phyloP scores from a whole-genome alignment of 2,329 filamentous ascomycete genomes.

The Aspergillus calidoustus region DNA sequence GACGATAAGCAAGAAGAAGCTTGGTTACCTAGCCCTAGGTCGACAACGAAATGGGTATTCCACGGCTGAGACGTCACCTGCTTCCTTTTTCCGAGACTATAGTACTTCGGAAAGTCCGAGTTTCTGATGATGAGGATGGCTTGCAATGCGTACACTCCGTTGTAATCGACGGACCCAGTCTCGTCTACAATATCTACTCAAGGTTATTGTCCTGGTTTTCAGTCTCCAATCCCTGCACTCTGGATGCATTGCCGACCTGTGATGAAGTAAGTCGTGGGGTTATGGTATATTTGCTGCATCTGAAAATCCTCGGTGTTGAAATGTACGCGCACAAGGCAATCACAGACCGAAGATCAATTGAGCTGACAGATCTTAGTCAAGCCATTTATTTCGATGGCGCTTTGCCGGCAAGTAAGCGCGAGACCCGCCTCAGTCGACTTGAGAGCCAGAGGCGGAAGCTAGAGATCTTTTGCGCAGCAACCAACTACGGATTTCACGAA shows the following conservation, averaged over 20 bases:
- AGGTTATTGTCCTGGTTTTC: slow-evolving; percentile 53
- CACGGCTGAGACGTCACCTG: slow-evolving; percentile 38
- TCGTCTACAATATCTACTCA: slow-evolving; percentile 74
- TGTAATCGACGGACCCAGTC: slow-evolving; percentile 76
- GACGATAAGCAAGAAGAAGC: not conserved
- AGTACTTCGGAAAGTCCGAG: slow-evolving; percentile 21
- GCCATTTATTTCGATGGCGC: slow-evolving; percentile 86
- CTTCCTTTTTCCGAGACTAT: slow-evolving; percentile 36
- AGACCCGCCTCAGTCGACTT: slow-evolving; percentile 65
- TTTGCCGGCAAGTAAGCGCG: slow-evolving; percentile 69
- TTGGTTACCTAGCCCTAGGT: not conserved
- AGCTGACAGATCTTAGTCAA: slow-evolving; percentile 50
- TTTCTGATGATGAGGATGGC: slow-evolving; percentile 12
- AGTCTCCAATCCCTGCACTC: slow-evolving; percentile 47
- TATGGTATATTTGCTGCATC: slow-evolving; percentile 65
- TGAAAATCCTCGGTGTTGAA: slow-evolving; percentile 60
- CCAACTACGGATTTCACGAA: slow-evolving; percentile 32
- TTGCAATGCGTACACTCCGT: slow-evolving; percentile 35
- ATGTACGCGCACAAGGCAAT: slow-evolving; percentile 64
- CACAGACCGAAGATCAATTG: slow-evolving; percentile 10
- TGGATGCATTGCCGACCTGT: slow-evolving; percentile 65
- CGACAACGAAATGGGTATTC: slow-evolving; percentile 37
- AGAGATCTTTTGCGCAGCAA: slow-evolving; percentile 52
- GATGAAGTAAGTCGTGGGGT: slow-evolving; percentile 63
- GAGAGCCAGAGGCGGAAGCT: slow-evolving; percentile 63